Evolutionary conservation across 208 protist species (phyloP).

Genomic region (Acanthamoeba sp.): DNA sequence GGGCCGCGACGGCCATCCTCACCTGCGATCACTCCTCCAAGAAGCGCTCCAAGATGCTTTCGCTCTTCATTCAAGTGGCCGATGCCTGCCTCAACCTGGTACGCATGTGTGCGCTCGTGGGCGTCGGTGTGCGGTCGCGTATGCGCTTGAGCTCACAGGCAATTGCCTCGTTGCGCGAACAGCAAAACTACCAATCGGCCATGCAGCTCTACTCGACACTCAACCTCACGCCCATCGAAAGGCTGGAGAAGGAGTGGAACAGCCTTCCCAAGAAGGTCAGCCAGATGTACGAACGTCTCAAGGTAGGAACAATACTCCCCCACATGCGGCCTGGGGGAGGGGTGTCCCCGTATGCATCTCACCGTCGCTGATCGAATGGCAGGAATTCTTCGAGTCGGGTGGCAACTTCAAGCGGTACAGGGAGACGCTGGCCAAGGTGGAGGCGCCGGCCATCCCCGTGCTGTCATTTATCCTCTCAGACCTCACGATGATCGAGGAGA

Average conservation of each 20-base stretch:
- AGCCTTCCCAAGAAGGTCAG: conserved; percentile 60
- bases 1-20: conserved; percentile 67
- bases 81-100: conserved; percentile 50
- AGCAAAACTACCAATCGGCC: conserved; percentile 72
- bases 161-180: background rate
- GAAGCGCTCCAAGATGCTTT: conserved; percentile 55
- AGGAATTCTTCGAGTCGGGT: conserved; percentile 37
- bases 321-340: too few relatives aligned
- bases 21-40: conserved; percentile 27
- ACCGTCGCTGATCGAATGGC: background rate
- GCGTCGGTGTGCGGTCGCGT: background rate
- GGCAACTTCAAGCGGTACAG: conserved; percentile 75
- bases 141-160: too few relatives aligned
- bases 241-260: conserved; percentile 57
- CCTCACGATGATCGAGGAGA: conserved; percentile 77
- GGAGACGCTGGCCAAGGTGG: conserved; percentile 21
- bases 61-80: conserved; percentile 69
- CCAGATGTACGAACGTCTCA: conserved; percentile 66
- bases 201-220: conserved; percentile 73
- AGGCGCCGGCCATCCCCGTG: conserved; percentile 69
- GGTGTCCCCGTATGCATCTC: too few relatives aligned
- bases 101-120: background rate
- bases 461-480: conserved; percentile 73
- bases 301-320: background rate
- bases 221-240: conserved; percentile 66